Conservation (phyloP, 164 flowering plant genomes). For the Aristolochia fimbriata region DNA sequence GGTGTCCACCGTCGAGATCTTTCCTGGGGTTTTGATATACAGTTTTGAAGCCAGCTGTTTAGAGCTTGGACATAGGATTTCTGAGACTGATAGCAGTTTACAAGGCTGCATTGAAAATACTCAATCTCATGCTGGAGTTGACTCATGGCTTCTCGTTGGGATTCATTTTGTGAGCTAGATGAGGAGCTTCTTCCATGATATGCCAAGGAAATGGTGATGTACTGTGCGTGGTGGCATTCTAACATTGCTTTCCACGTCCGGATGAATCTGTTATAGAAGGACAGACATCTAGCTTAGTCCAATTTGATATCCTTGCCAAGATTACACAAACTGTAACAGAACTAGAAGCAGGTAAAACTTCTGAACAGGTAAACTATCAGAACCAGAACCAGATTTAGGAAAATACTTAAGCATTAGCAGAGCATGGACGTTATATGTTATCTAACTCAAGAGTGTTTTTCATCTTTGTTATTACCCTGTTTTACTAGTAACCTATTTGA, state of each 20-base stretch:
- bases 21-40: conserved; percentile 62
- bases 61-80: conserved; percentile 68
- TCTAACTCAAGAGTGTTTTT: too few relatives aligned
- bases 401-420: too few relatives aligned
- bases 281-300: not conserved
- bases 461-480: too few relatives aligned
- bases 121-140: conserved; percentile 66
- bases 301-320: not conserved
- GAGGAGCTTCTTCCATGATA: conserved; percentile 59
- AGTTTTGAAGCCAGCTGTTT: conserved; percentile 75
- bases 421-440: too few relatives aligned
- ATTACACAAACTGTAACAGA: too few relatives aligned
- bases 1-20: conserved; percentile 39
- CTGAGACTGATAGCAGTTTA: conserved; percentile 59
- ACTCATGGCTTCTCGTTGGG: conserved; percentile 33
- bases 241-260: conserved; percentile 98
- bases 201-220: conserved; percentile 89
- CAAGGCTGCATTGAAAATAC: conserved; percentile 70
- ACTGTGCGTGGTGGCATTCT: conserved; percentile 91
- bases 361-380: too few relatives aligned
- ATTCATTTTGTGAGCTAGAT: conserved; percentile 30
- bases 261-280: conserved; percentile 40
- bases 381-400: too few relatives aligned
- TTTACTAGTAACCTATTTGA: too few relatives aligned
- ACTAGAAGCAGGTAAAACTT: too few relatives aligned